Evolutionary conservation across 129 eudicot species (phyloP), one percentile per base, ranked within the genome.

Genomic region (Chrysanthemum lavandulifolium): DNA sequence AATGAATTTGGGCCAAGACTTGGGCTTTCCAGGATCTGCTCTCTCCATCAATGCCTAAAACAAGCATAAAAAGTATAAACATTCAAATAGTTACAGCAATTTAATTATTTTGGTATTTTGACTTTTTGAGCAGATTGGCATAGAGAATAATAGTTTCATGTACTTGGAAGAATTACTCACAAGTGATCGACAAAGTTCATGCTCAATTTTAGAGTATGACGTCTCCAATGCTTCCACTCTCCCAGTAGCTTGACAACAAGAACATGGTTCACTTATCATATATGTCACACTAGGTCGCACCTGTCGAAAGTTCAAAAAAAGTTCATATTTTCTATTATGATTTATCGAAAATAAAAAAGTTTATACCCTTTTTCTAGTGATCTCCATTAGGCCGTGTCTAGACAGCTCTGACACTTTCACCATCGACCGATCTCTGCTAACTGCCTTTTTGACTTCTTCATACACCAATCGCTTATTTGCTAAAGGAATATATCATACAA

Each of bases 211-310:
- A 48, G 97, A 94, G 79, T 84, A 89, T 76, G 97, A 80, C 15
- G 98, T 94, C 78, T 90, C 98, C 65, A 90, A 80, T 75, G 98
- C 97, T 90, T 94, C 98, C 52, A 94, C 98, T 86, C 98, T 84
- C 60, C 98, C 98, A 57, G 98, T 87, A 21, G 87, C 97, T 79
- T 86, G 86, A 71, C 98, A 94, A 80, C 91, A 90, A 49, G 86
- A 74, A 75, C 98, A 94, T 13, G 96, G 92, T 70, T 94, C 97
- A 88, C 92, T 94, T 49, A 94, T 88, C 97, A 90, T 90, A 79
- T 80, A 90, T 57, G 98, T 85, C 72, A 93, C 90, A 80, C 98
- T 93, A 7, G 96, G 96, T 59, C 98, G 88, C 67, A 90, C 97
- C 98, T 93, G 88, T 54, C 55, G 53, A 66, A 10, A 14, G 16